A percentile compares a stretch with the other conserved stretches of the same genome.
phyloP scores from a whole-genome alignment of 805 yeast genomes.

The Candida patagonica region DNA sequence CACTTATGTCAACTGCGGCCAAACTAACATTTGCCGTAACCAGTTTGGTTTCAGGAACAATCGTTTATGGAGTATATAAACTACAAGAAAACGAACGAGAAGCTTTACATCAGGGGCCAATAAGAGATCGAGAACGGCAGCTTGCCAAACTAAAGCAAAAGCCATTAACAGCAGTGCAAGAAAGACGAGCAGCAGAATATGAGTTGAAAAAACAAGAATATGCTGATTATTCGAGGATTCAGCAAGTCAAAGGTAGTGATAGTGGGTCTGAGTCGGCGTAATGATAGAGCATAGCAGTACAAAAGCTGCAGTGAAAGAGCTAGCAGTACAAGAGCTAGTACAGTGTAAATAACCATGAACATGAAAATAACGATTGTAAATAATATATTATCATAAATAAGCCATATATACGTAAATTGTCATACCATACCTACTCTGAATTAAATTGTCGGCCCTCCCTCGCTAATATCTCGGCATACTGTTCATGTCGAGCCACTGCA shows the following conservation, averaged over 20 bases:
- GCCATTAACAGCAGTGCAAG: conserved; percentile 13
- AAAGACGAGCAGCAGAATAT: conserved; percentile 16
- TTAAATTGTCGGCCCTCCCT: no score
- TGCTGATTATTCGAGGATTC: conserved; percentile 18
- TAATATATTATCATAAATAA: no score
- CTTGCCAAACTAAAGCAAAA: conserved; percentile 16
- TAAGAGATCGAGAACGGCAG: conserved; percentile 18
- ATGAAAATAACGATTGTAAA: no score
- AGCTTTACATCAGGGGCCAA: conserved; percentile 20
- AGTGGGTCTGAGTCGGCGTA: no score
- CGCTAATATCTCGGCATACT: no score
- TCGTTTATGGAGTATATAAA: conserved; percentile 61
- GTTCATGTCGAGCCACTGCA: no score
- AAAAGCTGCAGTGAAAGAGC: no score
- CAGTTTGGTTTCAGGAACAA: conserved; percentile 43
- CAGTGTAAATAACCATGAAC: no score
- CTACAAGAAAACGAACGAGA: conserved; percentile 63
- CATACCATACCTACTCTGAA: no score
- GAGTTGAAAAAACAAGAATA: conserved; percentile 17
- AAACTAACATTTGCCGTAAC: conserved; percentile 62
- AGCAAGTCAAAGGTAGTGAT: conserved; percentile 11
- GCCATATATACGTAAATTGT: no score
- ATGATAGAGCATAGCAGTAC: no score
- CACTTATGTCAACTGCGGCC: conserved; percentile 66
- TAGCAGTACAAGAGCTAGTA: no score